Conservation (phyloP, 331 rosid genomes). For the Quercus lobata region DNA sequence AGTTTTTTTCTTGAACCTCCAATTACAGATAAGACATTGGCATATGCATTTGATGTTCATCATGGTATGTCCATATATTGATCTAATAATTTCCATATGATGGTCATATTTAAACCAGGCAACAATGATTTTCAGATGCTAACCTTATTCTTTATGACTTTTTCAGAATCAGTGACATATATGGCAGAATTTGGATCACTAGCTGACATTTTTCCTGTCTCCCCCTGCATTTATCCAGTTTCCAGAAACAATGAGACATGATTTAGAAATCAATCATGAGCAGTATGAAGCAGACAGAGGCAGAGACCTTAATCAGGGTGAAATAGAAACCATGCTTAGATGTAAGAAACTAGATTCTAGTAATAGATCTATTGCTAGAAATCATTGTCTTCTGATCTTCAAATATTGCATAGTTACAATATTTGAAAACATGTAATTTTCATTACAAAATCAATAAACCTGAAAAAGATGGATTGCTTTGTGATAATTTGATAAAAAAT, state of each 20-base stretch:
- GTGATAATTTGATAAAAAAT: too few species aligned
- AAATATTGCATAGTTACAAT: background rate
- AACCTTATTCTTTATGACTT: constrained; percentile 87
- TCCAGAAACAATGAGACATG: constrained; percentile 8
- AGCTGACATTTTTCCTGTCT: constrained; percentile 94
- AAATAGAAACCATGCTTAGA: background rate
- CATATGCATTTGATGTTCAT: background rate
- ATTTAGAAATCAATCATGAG: background rate
- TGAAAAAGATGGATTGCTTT: too few species aligned
- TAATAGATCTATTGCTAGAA: background rate
- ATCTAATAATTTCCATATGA: background rate
- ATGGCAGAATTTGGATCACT: constrained; percentile 98
- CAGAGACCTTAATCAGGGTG: constrained; percentile 2
- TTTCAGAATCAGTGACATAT: constrained; percentile 86
- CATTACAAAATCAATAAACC: too few species aligned
- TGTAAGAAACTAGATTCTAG: background rate
- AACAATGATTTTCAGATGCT: constrained; percentile 11
- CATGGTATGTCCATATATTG: background rate
- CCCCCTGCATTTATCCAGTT: constrained; percentile 69
- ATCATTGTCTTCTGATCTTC: background rate
- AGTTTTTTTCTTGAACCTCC: background rate
- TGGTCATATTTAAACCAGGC: background rate
- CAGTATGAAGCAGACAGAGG: constrained; percentile 3
- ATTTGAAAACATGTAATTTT: background rate
- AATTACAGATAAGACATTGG: background rate